These are phyloP conservation scores for Rehmannia glutinosa DNA, from an alignment of 257 asterid genomes.

Conservation along the genomic window DNA sequence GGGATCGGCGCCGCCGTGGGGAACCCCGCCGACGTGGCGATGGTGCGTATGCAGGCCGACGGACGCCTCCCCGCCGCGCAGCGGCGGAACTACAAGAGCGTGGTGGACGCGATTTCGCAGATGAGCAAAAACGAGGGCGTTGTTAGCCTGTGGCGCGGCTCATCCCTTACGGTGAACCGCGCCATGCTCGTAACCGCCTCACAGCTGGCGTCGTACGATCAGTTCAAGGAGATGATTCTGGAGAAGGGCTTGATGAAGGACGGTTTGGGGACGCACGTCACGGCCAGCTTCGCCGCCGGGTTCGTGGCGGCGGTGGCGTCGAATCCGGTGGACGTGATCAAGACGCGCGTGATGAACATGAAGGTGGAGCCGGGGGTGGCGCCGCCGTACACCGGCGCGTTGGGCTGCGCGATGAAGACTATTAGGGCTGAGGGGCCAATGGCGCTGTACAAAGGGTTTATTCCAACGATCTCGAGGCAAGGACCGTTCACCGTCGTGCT, in stretches of 20 bases:
- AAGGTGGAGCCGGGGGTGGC: constrained; percentile 63
- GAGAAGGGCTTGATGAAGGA: constrained; percentile 55
- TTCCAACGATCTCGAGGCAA: constrained; percentile 83
- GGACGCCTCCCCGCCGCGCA: constrained; percentile 74
- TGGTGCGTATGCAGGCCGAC: constrained; percentile 98
- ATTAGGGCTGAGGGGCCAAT: constrained; percentile 76
- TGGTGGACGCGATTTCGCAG: constrained; percentile 69
- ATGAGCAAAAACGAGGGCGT: constrained; percentile 75
- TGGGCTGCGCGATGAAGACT: constrained; percentile 86
- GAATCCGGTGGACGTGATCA: constrained; percentile 87
- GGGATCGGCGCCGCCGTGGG: constrained; percentile 91
- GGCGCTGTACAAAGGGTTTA: constrained; percentile 83
- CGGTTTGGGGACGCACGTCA: constrained; percentile 80
- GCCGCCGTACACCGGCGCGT: constrained; percentile 72
- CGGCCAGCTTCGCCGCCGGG: constrained; percentile 91
- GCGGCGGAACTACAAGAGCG: constrained; percentile 85
- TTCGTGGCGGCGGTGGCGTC: constrained; percentile 91
- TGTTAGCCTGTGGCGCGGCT: constrained; percentile 89
- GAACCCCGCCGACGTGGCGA: constrained; percentile 89
- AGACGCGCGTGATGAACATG: constrained; percentile 93
- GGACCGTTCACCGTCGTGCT: constrained; percentile 88
- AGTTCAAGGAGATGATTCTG: constrained; percentile 60
- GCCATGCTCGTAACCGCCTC: constrained; percentile 93
- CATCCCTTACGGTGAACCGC: constrained; percentile 83
- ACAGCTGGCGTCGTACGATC: constrained; percentile 86